Evolutionary conservation across 352 stramenopile genomes (phyloP), one percentile per base, ranked within the genome.

Genomic region (Thraustochytrium striatum): DNA sequence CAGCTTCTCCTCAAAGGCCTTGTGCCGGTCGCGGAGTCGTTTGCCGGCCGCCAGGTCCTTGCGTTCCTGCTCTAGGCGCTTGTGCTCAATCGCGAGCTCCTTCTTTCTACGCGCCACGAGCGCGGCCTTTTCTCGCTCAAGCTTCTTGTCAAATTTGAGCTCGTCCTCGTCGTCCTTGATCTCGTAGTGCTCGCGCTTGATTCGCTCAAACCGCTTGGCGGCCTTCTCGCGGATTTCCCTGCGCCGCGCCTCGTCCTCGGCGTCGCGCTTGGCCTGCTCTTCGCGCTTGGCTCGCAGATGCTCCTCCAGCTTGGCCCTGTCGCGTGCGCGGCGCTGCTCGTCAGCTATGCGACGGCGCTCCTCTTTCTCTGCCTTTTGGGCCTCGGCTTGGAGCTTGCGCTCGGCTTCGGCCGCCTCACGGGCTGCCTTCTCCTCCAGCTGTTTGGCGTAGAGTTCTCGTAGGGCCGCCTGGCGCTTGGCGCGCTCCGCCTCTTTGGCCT

Each of bases 91-190:
- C 8, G 58, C 41, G 36, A 75, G 52, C 30, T 61, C 65, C 3
- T 43, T 39, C 39, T 75, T 75, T 30, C 50, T 39, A 0, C 5
- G n/a, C 3, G 41, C 36, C 5, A 75, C 16, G 0, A 38, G 30
- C 13, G 65, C 65, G 9, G 43, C 25, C 43, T 68, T 32, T 38
- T 75, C 65, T 16, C 65, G 65, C 16, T 75, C 25, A 21, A 75
- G 65, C 50, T 68, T 75, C 7, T 30, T 7, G 0, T 61, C 32
- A 32, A 61, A 30, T 11, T 61, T 11, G 16, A 43, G 44, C 16
- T 30, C 8, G 19, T 61, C 65, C 30, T 75, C 30, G 50, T 55
- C 30, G 5, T 39, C 41, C 39, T 70, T 28, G 44, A 61, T 75
- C 32, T 75, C 50, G 1, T 30, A 25, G 19, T 55, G 32, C 50